Evolutionary conservation across 371 early-diverging fungal genomes (phyloP), one percentile per base, ranked within the genome.

Genomic region (Blakeslea trispora): DNA sequence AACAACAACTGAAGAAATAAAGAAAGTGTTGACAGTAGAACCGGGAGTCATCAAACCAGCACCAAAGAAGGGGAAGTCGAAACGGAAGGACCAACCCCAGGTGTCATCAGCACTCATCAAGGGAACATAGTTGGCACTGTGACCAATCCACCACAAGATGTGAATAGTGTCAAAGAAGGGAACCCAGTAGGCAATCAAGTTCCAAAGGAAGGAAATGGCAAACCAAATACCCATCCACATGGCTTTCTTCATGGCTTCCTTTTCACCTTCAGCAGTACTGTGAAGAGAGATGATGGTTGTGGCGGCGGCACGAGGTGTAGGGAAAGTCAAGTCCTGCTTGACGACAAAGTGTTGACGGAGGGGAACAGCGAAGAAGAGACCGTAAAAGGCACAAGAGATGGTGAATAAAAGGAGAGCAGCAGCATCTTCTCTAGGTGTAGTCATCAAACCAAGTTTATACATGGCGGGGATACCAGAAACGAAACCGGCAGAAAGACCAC

Each of bases 331-430:
- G 50, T 89, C 74, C 59, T 83, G 83, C 57, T 87, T 84, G 65
- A 89, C 75, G 51, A 89, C 80, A 58, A 86, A 90, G 64, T 87
- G 84, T 10, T 69, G 43, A 47, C 90, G 86, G 28, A 90, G 83
- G 40, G 90, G 90, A 32, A 90, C 77, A 48, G 86, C 88, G 59
- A 87, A 90, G 74, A 88, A 90, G 31, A 88, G 67, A 56, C 90
- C 90, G 39, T 84, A 87, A 75, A 84, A 85, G n/a, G 88, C 84
- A 32, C 83, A 73, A 49, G 77, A 74, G 43, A 75, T 72, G 8
- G 86, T 79, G 78, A 85, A 86, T 19, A 74, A 65, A 2, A 77
- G 50, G 19, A 85, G 71, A 19, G 80, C 68, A 37, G 70, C 81
- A 34, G 79, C 69, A 60, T 84, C 85, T 11, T 77, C 68, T 28